These are phyloP conservation scores for Backusella sp. DNA, from an alignment of 192 early-diverging fungal genomes.

Conservation along the genomic window DNA sequence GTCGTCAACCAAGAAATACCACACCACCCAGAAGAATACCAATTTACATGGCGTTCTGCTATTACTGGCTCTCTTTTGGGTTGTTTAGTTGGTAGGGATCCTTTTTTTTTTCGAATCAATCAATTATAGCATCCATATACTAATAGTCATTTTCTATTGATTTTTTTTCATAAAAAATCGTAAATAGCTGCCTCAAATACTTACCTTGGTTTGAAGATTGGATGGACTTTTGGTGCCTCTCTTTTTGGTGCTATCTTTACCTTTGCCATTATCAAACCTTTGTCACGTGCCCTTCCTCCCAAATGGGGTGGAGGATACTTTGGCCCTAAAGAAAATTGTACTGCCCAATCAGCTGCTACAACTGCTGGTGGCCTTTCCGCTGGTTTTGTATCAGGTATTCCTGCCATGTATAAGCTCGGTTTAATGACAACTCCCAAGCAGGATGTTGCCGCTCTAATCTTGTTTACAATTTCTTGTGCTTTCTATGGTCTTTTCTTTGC, in stretches of 20 bases:
- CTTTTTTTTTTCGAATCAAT: neutral
- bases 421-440: slow-evolving; percentile 49
- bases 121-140: neutral
- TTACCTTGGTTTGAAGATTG: slow-evolving; percentile 68
- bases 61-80: slow-evolving; percentile 64
- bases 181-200: slow-evolving; percentile 59
- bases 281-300: slow-evolving; percentile 37
- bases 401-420: slow-evolving; percentile 67
- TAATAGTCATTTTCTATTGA: neutral
- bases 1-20: neutral
- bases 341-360: slow-evolving; percentile 68
- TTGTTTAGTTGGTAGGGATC: slow-evolving; percentile 47
- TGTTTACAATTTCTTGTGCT: slow-evolving; percentile 56
- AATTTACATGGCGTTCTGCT: slow-evolving; percentile 52
- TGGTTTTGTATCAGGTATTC: slow-evolving; percentile 63
- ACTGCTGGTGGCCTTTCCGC: slow-evolving; percentile 63
- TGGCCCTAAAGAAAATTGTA: slow-evolving; percentile 68
- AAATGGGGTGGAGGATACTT: slow-evolving; percentile 53
- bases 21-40: slow-evolving; percentile 22
- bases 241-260: slow-evolving; percentile 57
- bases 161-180: neutral
- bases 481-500: slow-evolving; percentile 77
- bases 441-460: slow-evolving; percentile 48
- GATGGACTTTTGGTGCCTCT: slow-evolving; percentile 58
- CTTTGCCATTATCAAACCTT: slow-evolving; percentile 59